Percentiles rank a stretch among this genome's conserved stretches.
Evolutionary conservation across 2,329 filamentous ascomycete genomes (phyloP).

Genomic region (Beauveria rudraprayagi): DNA sequence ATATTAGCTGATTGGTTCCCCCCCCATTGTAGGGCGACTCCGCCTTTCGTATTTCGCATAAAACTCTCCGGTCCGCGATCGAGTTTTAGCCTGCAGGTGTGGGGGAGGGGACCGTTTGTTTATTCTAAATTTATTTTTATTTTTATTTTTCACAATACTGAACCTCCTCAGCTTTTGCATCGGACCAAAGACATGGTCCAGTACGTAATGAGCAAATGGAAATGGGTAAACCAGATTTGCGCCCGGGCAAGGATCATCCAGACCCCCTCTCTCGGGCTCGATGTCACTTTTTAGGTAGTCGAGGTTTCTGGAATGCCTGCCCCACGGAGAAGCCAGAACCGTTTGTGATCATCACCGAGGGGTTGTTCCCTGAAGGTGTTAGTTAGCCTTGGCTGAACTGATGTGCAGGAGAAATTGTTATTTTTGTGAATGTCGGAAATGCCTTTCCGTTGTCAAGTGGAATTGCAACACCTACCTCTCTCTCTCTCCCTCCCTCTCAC

Average conservation of each 20-base stretch:
- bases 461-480: neutral
- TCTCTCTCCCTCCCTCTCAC: neutral
- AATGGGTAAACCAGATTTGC: too few species aligned
- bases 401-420: neutral
- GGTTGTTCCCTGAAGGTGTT: neutral
- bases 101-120: neutral
- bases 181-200: too few species aligned
- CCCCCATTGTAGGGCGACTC: too few species aligned
- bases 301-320: neutral
- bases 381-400: neutral
- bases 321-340: neutral
- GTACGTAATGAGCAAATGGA: too few species aligned
- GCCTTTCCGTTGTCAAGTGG: neutral
- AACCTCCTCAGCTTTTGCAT: too few species aligned
- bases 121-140: neutral
- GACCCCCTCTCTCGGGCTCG: too few species aligned
- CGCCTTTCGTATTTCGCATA: slow-evolving; percentile 3
- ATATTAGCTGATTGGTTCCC: neutral
- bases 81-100: neutral
- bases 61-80: neutral
- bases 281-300: too few species aligned
- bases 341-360: neutral
- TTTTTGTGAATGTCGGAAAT: neutral
- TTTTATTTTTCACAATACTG: neutral
- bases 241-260: too few species aligned